phyloP scores from a whole-genome alignment of 805 yeast genomes.

The Hanseniaspora thailandica region DNA sequence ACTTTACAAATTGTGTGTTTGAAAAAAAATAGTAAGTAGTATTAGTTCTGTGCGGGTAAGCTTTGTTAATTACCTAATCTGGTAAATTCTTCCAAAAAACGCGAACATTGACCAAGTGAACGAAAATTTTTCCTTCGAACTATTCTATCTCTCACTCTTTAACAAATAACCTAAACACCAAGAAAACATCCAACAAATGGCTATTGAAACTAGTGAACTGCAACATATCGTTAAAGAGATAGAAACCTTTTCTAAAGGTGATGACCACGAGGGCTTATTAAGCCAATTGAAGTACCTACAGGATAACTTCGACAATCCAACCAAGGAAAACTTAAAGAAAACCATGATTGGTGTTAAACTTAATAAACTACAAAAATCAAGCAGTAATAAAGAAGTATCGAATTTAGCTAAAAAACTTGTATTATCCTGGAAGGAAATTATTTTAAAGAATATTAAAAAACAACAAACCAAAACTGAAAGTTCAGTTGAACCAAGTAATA shows the following conservation, averaged over 20 bases:
- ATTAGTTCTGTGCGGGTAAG: too few species aligned
- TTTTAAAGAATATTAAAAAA: conserved; percentile 46
- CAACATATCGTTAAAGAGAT: conserved; percentile 10
- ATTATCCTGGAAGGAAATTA: conserved; percentile 80
- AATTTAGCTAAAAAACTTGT: conserved; percentile 71
- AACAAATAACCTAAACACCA: too few species aligned
- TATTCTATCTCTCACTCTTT: too few species aligned
- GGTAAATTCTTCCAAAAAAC: too few species aligned
- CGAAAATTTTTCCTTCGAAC: too few species aligned
- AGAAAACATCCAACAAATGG: background rate
- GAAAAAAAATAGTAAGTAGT: too few species aligned
- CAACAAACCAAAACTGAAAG: conserved; percentile 16
- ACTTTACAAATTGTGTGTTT: too few species aligned
- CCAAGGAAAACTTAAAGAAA: conserved; percentile 72
- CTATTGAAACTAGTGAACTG: conserved; percentile 4
- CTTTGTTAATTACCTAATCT: too few species aligned
- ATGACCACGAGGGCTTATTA: conserved; percentile 46
- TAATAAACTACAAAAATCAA: conserved; percentile 65
- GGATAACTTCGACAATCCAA: conserved; percentile 58
- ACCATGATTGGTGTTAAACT: conserved; percentile 97
- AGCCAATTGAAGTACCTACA: conserved; percentile 32
- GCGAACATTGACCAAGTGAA: too few species aligned
- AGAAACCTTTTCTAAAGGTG: conserved; percentile 29
- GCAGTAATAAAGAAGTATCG: conserved; percentile 49
- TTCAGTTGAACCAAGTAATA: conserved; percentile 13